phyloP scores from a whole-genome alignment of 2,329 filamentous ascomycete species.

The Fusarium sp. region DNA sequence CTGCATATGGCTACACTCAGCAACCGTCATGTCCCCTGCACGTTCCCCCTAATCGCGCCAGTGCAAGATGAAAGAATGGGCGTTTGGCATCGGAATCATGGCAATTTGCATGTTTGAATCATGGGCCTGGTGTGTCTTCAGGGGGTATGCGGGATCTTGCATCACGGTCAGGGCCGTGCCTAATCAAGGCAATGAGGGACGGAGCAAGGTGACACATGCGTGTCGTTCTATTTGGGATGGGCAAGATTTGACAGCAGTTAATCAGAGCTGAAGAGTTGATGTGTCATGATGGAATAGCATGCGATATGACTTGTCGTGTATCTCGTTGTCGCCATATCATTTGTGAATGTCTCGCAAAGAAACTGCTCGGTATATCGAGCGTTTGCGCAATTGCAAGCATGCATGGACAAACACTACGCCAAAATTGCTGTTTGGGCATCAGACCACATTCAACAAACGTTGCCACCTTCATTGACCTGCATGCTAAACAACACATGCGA shows the following conservation, averaged over 20 bases:
- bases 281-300: not conserved
- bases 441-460: not conserved
- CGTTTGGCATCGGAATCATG: not conserved
- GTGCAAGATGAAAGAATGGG: accelerated
- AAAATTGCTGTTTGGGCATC: not conserved
- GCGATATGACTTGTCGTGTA: not conserved
- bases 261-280: no score
- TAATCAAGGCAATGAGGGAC: not conserved
- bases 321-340: not conserved
- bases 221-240: not conserved
- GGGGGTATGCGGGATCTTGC: not conserved
- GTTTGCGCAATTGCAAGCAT: not conserved
- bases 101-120: not conserved
- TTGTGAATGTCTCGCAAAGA: not conserved
- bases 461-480: not conserved
- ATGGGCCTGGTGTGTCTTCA: not conserved
- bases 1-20: constrained; percentile 1
- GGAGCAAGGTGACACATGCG: not conserved
- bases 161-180: not conserved
- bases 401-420: not conserved
- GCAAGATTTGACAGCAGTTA: not conserved
- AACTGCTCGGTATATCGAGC: not conserved
- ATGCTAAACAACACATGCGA: not conserved
- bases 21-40: not conserved
- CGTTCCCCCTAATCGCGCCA: not conserved